Conservation (phyloP, 2,329 filamentous ascomycete species). For the Colletotrichum lini region DNA sequence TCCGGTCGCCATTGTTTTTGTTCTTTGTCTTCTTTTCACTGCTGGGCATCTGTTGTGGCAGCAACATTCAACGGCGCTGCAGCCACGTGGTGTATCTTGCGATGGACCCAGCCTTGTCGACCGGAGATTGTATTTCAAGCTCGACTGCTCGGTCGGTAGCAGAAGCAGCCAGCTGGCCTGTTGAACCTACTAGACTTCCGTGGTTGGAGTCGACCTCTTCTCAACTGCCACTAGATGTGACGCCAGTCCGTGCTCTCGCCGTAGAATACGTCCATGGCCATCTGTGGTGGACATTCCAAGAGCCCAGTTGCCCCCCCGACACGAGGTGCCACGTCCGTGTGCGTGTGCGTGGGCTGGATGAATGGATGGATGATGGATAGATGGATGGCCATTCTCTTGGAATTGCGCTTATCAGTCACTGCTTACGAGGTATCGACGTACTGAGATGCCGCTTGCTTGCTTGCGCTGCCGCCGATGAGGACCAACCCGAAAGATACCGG, state of each 20-base stretch:
- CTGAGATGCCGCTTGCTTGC: not conserved
- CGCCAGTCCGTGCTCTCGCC: constrained; percentile 38
- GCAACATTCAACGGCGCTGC: constrained; percentile 36
- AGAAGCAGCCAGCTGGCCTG: not conserved
- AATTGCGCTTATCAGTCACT: constrained; percentile 14
- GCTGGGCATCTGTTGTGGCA: constrained; percentile 26
- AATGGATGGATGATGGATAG: not conserved
- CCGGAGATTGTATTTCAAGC: constrained; percentile 15
- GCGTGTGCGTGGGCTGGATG: constrained; percentile 17
- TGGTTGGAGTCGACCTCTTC: constrained; percentile 29
- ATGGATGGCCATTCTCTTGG: not conserved
- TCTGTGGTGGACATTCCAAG: constrained; percentile 2
- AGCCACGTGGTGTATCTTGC: constrained; percentile 28
- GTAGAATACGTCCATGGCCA: constrained; percentile 35
- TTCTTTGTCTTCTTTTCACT: no score
- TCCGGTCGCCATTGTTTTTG: constrained; percentile 27
- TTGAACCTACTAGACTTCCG: constrained; percentile 22
- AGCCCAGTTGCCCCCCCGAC: constrained; percentile 1
- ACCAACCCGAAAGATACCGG: constrained; percentile 8
- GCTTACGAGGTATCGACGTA: constrained; percentile 10
- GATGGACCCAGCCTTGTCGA: constrained; percentile 17
- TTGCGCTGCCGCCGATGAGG: constrained; percentile 11
- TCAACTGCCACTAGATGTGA: constrained; percentile 31
- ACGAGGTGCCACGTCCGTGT: constrained; percentile 35
- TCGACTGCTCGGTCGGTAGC: not conserved